These are phyloP conservation scores for Coniochaeta sp. DNA, from an alignment of 2,329 filamentous ascomycete genomes.

Conservation along the genomic window DNA sequence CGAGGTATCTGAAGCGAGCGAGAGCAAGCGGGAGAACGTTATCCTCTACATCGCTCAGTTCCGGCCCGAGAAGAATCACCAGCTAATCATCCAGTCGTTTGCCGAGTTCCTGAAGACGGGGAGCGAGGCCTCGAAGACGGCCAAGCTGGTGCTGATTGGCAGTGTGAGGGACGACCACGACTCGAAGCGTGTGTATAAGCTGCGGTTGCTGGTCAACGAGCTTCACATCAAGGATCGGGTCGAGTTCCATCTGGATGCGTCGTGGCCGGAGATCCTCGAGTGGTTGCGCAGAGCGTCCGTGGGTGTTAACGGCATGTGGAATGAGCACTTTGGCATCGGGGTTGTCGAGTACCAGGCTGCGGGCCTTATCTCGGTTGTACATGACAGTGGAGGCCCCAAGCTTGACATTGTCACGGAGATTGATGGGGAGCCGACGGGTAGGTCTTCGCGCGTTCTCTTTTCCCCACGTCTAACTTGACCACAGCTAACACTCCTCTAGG, in stretches of 20 bases:
- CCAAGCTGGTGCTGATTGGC: slow-evolving; percentile 77
- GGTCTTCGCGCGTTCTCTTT: slow-evolving; percentile 17
- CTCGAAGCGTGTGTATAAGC: slow-evolving; percentile 76
- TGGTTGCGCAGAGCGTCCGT: slow-evolving; percentile 72
- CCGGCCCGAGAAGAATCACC: slow-evolving; percentile 93
- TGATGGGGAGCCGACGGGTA: slow-evolving; percentile 71
- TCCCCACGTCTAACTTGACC: neutral
- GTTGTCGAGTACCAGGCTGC: slow-evolving; percentile 98
- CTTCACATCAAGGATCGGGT: slow-evolving; percentile 77
- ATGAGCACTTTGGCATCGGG: slow-evolving; percentile 97
- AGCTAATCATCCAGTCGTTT: slow-evolving; percentile 78
- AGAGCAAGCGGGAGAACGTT: slow-evolving; percentile 60
- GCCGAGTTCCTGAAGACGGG: slow-evolving; percentile 60
- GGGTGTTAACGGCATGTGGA: slow-evolving; percentile 98
- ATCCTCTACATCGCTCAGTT: slow-evolving; percentile 96
- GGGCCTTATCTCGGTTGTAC: slow-evolving; percentile 85
- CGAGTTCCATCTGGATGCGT: slow-evolving; percentile 82
- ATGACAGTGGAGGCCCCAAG: slow-evolving; percentile 88
- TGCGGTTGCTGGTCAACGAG: slow-evolving; percentile 80
- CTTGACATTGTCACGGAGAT: slow-evolving; percentile 83
- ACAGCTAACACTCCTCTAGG: slow-evolving; percentile 38
- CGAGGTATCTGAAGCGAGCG: slow-evolving; percentile 61
- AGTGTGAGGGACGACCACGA: slow-evolving; percentile 84
- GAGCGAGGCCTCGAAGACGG: slow-evolving; percentile 40
- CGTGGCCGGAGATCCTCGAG: slow-evolving; percentile 78